These are phyloP conservation scores for Cystobasidium tubakii DNA, from an alignment of 768 basidiomycete species.

Conservation along the genomic window DNA sequence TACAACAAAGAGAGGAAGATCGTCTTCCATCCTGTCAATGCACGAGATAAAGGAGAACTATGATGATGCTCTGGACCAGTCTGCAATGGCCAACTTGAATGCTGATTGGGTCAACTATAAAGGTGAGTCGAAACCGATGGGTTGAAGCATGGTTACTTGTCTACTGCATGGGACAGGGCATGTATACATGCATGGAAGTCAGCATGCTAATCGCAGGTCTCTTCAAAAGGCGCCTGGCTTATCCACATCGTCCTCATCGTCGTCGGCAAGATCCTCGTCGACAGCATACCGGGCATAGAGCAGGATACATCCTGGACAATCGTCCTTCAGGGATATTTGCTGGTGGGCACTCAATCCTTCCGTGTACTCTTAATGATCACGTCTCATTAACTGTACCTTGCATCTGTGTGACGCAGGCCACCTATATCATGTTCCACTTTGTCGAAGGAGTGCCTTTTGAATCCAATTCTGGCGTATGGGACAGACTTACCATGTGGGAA, in stretches of 20 bases:
- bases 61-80: conserved; percentile 45
- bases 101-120: conserved; percentile 92
- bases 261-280: conserved; percentile 82
- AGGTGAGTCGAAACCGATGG: conserved; percentile 62
- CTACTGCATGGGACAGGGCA: too few species aligned
- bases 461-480: conserved; percentile 85
- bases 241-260: conserved; percentile 92
- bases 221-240: conserved; percentile 78
- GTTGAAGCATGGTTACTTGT: too few species aligned
- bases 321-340: conserved; percentile 81
- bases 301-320: conserved; percentile 93
- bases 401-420: conserved; percentile 58
- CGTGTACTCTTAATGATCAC: too few species aligned
- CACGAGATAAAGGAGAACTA: conserved; percentile 44
- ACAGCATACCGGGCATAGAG: conserved; percentile 87
- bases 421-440: conserved; percentile 98
- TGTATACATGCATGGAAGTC: too few species aligned
- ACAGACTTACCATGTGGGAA: conserved; percentile 96
- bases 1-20: conserved; percentile 24
- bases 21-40: conserved; percentile 42
- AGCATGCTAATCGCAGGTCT: neutral
- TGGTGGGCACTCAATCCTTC: too few species aligned
- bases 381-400: neutral
- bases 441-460: conserved; percentile 96
- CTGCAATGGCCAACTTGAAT: conserved; percentile 54